A percentile compares a stretch with the other conserved stretches of the same genome.
Evolutionary conservation across 495 filamentous ascomycete species (phyloP).

Genomic region (Xylaria cubensis): DNA sequence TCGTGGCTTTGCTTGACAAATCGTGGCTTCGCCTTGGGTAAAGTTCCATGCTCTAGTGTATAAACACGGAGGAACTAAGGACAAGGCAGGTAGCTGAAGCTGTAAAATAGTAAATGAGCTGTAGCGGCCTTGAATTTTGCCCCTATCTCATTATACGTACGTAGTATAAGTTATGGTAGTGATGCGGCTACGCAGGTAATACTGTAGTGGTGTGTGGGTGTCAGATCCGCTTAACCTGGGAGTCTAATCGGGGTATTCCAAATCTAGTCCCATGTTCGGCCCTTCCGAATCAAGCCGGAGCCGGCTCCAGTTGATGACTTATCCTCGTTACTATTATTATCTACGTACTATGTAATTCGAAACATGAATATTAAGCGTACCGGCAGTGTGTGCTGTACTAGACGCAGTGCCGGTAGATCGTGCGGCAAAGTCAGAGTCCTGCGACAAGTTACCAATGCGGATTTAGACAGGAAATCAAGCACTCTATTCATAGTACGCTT

Average conservation of each 20-base stretch:
- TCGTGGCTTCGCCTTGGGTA: constrained; percentile 16
- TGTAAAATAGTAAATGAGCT: neutral
- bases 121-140: constrained; percentile 1
- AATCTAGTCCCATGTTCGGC: constrained; percentile 24
- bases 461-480: neutral
- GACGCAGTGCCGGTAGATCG: constrained; percentile 4
- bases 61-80: neutral
- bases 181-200: constrained; percentile 9
- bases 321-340: constrained; percentile 1
- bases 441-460: neutral
- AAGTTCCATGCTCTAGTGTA: constrained; percentile 5
- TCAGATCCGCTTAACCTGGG: constrained; percentile 17
- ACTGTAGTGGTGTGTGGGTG: constrained; percentile 1
- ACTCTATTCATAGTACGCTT: neutral
- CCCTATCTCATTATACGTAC: constrained; percentile 4
- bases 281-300: constrained; percentile 24
- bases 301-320: constrained; percentile 19
- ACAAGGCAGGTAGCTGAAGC: neutral
- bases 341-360: constrained; percentile 3
- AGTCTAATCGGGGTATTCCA: constrained; percentile 25
- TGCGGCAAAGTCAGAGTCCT: neutral
- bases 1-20: constrained; percentile 24
- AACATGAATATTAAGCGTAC: constrained; percentile 10
- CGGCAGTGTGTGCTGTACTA: neutral
- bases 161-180: neutral